Percentiles rank a stretch among this genome's conserved stretches.
phyloP scores from a whole-genome alignment of 257 asterid genomes.

The Cynanchum wilfordii region DNA sequence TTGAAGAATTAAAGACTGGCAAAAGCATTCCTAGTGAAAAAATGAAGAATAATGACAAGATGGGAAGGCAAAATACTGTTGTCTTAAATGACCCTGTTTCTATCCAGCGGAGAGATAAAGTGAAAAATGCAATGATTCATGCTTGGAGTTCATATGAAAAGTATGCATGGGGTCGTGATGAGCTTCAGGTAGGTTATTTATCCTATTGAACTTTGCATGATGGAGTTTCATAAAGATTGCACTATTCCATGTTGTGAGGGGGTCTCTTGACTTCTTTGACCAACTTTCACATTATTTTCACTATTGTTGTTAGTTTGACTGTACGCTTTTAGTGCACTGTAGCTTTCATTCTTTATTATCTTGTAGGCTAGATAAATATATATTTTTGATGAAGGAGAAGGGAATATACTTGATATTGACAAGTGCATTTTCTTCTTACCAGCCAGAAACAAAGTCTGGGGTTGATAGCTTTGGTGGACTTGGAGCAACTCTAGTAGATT shows the following conservation, averaged over 20 bases:
- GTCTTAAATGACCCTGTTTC: constrained; percentile 57
- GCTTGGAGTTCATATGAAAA: constrained; percentile 97
- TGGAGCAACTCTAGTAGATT: constrained; percentile 94
- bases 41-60: constrained; percentile 23
- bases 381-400: neutral
- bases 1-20: constrained; percentile 55
- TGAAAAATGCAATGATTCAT: constrained; percentile 92
- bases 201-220: constrained; percentile 5
- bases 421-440: constrained; percentile 27
- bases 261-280: neutral
- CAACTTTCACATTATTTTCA: neutral
- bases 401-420: constrained; percentile 12
- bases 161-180: constrained; percentile 99
- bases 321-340: neutral
- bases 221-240: neutral
- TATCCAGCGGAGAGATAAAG: constrained; percentile 66
- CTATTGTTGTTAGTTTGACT: constrained; percentile 1
- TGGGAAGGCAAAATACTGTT: constrained; percentile 21
- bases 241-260: constrained; percentile 3
- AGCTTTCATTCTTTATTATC: neutral
- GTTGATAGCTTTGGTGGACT: constrained; percentile 99
- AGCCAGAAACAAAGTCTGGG: constrained; percentile 91
- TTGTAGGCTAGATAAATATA: neutral
- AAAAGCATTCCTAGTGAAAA: constrained; percentile 29
- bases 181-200: constrained; percentile 65